A percentile compares a stretch with the other conserved stretches of the same genome.
phyloP scores from a whole-genome alignment of 495 filamentous ascomycete species.

The Trichocladium uniseriatum region DNA sequence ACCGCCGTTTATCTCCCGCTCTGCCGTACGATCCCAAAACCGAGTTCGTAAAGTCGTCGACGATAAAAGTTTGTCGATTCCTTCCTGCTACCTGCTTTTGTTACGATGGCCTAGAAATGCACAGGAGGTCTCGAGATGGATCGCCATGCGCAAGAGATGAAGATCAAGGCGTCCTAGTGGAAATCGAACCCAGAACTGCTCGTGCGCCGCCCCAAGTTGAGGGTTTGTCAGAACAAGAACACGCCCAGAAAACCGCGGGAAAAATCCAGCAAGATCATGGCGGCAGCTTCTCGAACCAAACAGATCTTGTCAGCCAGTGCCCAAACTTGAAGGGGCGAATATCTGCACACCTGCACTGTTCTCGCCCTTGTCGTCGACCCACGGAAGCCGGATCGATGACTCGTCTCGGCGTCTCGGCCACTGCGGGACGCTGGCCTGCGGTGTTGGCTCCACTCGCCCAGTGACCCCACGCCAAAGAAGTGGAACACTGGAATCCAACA shows the following conservation, averaged over 20 bases:
- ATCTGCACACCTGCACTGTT: too few species aligned
- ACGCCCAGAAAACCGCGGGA: neutral
- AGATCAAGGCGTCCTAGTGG: too few species aligned
- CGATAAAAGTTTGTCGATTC: too few species aligned
- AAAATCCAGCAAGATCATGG: slow-evolving; percentile 1
- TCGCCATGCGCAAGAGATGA: too few species aligned
- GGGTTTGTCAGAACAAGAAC: neutral
- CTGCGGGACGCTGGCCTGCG: neutral
- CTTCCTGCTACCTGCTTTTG: slow-evolving; percentile 2
- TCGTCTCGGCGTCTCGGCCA: slow-evolving; percentile 13
- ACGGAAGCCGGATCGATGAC: slow-evolving; percentile 5
- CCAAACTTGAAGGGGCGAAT: too few species aligned
- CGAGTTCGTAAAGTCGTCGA: neutral
- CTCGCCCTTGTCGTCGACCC: neutral
- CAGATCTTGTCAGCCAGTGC: neutral
- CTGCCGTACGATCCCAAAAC: too few species aligned
- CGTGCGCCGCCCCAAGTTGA: neutral
- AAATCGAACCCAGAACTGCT: too few species aligned
- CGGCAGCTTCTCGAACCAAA: neutral
- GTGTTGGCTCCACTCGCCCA: neutral
- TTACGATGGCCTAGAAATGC: neutral
- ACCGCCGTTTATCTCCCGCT: too few species aligned
- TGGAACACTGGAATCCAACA: neutral
- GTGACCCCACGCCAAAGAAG: neutral
- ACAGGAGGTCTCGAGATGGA: too few species aligned